Percentiles rank a stretch among this genome's conserved stretches.
These are phyloP conservation scores for Naematelia aurantialba DNA, from an alignment of 768 basidiomycete species.

Conservation along the genomic window DNA sequence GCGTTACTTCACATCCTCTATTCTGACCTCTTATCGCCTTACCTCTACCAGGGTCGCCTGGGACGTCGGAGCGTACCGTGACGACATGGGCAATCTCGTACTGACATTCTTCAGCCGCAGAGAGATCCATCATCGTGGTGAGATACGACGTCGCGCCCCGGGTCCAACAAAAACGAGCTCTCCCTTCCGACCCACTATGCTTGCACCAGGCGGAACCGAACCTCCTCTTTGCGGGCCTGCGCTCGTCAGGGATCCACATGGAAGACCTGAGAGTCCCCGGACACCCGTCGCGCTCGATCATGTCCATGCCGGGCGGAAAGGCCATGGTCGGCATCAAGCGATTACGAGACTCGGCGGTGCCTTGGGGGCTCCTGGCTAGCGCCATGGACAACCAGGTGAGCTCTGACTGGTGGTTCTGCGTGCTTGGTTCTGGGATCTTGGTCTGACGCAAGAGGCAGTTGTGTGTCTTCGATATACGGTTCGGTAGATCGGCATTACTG, in stretches of 20 bases:
- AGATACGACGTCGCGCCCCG: not conserved
- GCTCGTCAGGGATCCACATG: conserved; percentile 18
- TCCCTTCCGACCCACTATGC: conserved; percentile 29
- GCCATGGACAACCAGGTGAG: conserved; percentile 38
- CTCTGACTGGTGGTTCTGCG: not conserved
- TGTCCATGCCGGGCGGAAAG: conserved; percentile 16
- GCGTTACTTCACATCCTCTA: no score
- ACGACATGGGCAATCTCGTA: not conserved
- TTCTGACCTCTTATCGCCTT: not conserved
- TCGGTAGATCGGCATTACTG: conserved; percentile 14
- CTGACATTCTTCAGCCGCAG: conserved; percentile 9
- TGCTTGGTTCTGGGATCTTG: not conserved
- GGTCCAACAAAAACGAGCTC: conserved; percentile 16
- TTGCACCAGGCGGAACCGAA: conserved; percentile 26
- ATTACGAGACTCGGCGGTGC: conserved; percentile 35
- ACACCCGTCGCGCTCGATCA: not conserved
- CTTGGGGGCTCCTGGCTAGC: conserved; percentile 33
- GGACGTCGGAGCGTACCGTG: not conserved
- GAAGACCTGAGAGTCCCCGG: conserved; percentile 28
- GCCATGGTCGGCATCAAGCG: conserved; percentile 39
- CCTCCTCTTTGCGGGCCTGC: conserved; percentile 31
- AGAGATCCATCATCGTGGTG: conserved; percentile 12
- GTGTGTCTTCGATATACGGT: conserved; percentile 34
- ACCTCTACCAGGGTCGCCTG: not conserved
- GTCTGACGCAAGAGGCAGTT: conserved; percentile 15